These are phyloP conservation scores for Wickerhamiella qilinensis DNA, from an alignment of 805 yeast species.

Conservation along the genomic window DNA sequence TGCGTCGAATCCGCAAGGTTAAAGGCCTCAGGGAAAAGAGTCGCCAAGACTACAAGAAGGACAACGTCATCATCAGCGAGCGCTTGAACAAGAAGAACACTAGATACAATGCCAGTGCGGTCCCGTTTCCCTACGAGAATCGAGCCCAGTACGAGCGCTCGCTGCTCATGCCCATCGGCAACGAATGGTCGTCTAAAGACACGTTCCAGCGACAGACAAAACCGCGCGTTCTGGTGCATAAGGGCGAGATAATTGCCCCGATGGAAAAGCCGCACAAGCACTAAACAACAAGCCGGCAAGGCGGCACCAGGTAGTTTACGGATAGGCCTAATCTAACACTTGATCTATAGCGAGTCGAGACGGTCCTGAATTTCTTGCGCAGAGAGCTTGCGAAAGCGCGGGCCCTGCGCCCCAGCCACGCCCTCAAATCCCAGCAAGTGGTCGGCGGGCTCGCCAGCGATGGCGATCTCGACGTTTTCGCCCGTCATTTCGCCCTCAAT, in stretches of 20 bases:
- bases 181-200: conserved; percentile 84
- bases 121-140: conserved; percentile 88
- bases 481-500: conserved; percentile 98
- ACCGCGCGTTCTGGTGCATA: conserved; percentile 75
- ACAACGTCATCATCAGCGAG: conserved; percentile 82
- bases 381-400: conserved; percentile 70
- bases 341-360: conserved; percentile 59
- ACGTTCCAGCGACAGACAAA: conserved; percentile 77
- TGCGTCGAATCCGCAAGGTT: conserved; percentile 50
- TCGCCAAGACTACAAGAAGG: conserved; percentile 60
- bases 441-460: conserved; percentile 72
- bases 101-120: conserved; percentile 76
- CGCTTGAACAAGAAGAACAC: conserved; percentile 65
- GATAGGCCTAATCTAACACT: background rate
- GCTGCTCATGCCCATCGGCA: conserved; percentile 89
- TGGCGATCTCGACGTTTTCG: conserved; percentile 81
- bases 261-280: conserved; percentile 28
- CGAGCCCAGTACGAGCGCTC: conserved; percentile 91
- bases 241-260: conserved; percentile 84
- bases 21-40: conserved; percentile 64
- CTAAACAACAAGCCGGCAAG: background rate
- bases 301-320: too few species aligned
- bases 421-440: conserved; percentile 76
- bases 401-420: conserved; percentile 61
- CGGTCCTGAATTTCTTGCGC: conserved; percentile 93